Conservation (phyloP, 2,329 filamentous ascomycete species). For the Aspergillus niger region DNA sequence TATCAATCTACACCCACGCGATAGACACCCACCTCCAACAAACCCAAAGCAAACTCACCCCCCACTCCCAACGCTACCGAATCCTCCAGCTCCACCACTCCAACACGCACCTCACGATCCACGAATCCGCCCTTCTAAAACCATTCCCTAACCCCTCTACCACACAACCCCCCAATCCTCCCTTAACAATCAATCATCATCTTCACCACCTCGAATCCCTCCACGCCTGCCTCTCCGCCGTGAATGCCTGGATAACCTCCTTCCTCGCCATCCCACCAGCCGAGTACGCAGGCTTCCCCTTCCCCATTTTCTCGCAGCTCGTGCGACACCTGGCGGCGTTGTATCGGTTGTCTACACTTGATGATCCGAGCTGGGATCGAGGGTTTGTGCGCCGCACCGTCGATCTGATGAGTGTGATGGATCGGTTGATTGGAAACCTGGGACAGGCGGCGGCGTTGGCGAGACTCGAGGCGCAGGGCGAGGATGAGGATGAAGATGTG, state of each 20-base stretch:
- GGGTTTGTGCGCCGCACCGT: neutral
- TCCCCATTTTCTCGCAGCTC: conserved; percentile 11
- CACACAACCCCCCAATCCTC: conserved; percentile 4
- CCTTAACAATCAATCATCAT: neutral
- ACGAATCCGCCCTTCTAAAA: conserved; percentile 6
- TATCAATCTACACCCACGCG: conserved; percentile 5
- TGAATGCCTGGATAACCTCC: conserved; percentile 6
- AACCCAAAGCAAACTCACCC: neutral
- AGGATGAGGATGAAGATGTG: neutral
- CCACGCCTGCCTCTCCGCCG: conserved; percentile 9
- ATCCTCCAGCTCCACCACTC: conserved; percentile 12
- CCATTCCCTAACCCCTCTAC: neutral
- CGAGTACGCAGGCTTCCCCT: conserved; percentile 9
- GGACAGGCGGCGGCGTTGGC: conserved; percentile 7
- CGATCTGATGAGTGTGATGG: conserved; percentile 2
- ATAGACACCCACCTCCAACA: conserved; percentile 2
- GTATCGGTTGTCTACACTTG: conserved; percentile 10
- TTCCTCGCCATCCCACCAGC: conserved; percentile 11
- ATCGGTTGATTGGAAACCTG: conserved; percentile 8
- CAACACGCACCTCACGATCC: conserved; percentile 3
- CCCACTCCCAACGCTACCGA: neutral
- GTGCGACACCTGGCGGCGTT: conserved; percentile 8
- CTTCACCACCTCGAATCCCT: conserved; percentile 4
- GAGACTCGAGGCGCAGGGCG: neutral
- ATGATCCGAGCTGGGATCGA: conserved; percentile 6